phyloP scores from a whole-genome alignment of 2,329 filamentous ascomycete species.

The Phyllosticta citribraziliensis region DNA sequence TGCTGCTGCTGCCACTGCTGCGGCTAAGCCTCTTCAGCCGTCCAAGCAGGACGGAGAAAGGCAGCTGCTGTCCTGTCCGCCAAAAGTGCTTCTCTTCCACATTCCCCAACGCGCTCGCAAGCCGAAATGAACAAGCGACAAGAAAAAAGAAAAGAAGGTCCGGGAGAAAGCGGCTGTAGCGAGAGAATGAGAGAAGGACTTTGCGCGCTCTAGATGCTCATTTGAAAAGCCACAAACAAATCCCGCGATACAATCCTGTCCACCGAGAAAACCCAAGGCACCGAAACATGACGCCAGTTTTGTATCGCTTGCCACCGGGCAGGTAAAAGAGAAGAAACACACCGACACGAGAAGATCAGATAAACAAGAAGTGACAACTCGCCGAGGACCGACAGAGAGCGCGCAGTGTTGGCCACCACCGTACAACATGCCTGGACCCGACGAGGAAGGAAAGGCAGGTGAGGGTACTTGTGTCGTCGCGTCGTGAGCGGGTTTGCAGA shows the following conservation, averaged over 20 bases:
- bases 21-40: neutral
- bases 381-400: neutral
- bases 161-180: neutral
- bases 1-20: neutral
- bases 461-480: constrained; percentile 7
- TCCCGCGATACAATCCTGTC: neutral
- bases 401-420: neutral
- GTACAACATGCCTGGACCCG: neutral
- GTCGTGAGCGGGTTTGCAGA: constrained; percentile 5
- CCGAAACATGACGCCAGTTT: neutral
- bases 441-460: neutral
- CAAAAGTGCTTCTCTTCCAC: neutral
- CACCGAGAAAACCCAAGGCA: neutral
- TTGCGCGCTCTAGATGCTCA: neutral
- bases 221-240: neutral
- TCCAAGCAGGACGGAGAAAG: neutral
- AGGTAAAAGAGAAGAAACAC: neutral
- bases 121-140: neutral
- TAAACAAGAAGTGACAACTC: neutral
- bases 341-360: neutral
- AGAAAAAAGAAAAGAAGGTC: neutral
- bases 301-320: neutral
- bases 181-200: neutral
- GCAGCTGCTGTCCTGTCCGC: neutral
- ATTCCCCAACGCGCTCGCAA: neutral